Evolutionary conservation across 306 rosid species (phyloP), one percentile per base, ranked within the genome.

Genomic region (Lotus japonicus): DNA sequence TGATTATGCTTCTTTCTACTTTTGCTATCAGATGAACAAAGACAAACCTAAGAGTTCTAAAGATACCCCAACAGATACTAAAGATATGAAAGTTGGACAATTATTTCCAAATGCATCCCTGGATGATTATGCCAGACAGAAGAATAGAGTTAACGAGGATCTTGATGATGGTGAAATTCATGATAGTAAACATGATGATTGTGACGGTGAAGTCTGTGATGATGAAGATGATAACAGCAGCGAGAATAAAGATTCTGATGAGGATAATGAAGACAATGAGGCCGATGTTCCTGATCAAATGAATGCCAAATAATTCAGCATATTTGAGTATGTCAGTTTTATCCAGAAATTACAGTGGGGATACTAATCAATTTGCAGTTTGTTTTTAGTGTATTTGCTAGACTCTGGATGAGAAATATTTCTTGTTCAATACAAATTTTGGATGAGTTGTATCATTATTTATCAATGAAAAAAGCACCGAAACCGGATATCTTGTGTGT

Each of bases 21-120:
- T 58, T 11, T 41, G 56, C 39, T 21, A 52, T 72, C 83, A 90
- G 97, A 82, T 94, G 97, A 80, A 88, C 80, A 87, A 81, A 77
- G 88, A 61, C 1, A 88, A 82, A 49, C 9, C 87, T 11, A 81
- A 80, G 38, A 73, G 79, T 76, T 75, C 80, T 16, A 73, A 9
- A 5, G 63, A 78, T 58, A 26, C 62, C n/a, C 45, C 73, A 2
- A 51, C 77, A 7, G 70, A 78, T 49, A 62, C 71, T 18, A 77
- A 63, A 46, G 96, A 72, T 43, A 79, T 69, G 43, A 77, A 84
- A 84, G 95, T 64, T 60, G 85, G 89, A 11, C 77, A 86, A 41
- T 60, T 82, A 68, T 86, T 82, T 52, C 95, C 90, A 11, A 74
- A 84, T 56, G 70, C 95, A 31, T 76, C 92, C 19, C 74, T 86